Percentiles rank a stretch among this genome's conserved stretches.
Conservation (phyloP, 495 filamentous ascomycete species). For the Neurospora sp. region DNA sequence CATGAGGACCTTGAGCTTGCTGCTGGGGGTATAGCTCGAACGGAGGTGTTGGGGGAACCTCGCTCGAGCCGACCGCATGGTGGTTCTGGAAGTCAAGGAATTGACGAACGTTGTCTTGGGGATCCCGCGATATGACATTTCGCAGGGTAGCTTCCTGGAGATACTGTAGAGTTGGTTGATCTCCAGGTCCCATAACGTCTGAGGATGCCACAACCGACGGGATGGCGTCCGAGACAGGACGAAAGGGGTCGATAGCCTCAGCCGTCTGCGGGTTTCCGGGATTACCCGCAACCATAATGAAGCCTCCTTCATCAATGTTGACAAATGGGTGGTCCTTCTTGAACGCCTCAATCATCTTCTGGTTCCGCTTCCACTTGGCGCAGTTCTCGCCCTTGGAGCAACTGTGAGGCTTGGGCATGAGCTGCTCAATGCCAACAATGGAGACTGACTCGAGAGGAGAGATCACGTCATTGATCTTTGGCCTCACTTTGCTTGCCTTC, state of each 20-base stretch:
- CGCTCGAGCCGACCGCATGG: slow-evolving; percentile 36
- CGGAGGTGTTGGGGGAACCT: slow-evolving; percentile 45
- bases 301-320: slow-evolving; percentile 42
- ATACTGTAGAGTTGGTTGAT: slow-evolving; percentile 48
- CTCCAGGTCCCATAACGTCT: slow-evolving; percentile 66
- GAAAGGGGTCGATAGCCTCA: slow-evolving; percentile 38
- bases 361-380: slow-evolving; percentile 64
- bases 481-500: slow-evolving; percentile 33
- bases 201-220: slow-evolving; percentile 87
- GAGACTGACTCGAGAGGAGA: slow-evolving; percentile 74
- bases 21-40: slow-evolving; percentile 37
- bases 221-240: slow-evolving; percentile 51
- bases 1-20: slow-evolving; percentile 30
- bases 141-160: slow-evolving; percentile 63
- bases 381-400: slow-evolving; percentile 91
- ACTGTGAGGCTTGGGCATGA: slow-evolving; percentile 71
- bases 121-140: slow-evolving; percentile 59
- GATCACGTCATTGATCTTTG: slow-evolving; percentile 51
- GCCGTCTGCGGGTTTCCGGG: slow-evolving; percentile 62
- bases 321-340: slow-evolving; percentile 59
- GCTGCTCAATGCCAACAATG: slow-evolving; percentile 84
- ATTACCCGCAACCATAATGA: slow-evolving; percentile 57
- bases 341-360: slow-evolving; percentile 56
- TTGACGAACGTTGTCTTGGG: slow-evolving; percentile 82
- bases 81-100: slow-evolving; percentile 75